Base-by-base conservation (phyloP, 2,329 filamentous ascomycete species). In the Aspergillus sp. region DNA sequence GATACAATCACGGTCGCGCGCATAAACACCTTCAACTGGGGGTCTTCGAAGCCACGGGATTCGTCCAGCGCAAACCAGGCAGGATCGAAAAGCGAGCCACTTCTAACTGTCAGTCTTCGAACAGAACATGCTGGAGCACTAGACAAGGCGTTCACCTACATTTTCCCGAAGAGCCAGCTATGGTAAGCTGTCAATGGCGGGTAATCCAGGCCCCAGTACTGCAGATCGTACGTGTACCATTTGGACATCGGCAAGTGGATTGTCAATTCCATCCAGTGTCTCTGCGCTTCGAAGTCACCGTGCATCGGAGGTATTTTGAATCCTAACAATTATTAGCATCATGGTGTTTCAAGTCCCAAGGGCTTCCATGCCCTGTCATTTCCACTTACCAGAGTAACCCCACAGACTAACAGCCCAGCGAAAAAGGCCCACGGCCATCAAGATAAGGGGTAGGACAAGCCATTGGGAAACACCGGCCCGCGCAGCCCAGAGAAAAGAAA, bases 221-320 rank as follows among this genome's bases (percentile, higher is more conserved):
- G 84, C 49, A 98, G 81, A 73, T 99, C 93, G 75, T 99, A 92
- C 72, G 96, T 96, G 77, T 99, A 99, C 95, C 96, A 99, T 75
- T 95, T 90, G 11, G 92, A 95, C 42, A 96, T 83, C 14, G 95
- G 95, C 2, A 99, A 82, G 60, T 96, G 87, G 9, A 87, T 90
- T 2, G 95, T 97, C 65, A 99, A 82, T 73, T 99, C 95, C 93
- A 99, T 96, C 95, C 95, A 99, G 77, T 99, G 95, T 68, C 95
- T 83, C 76, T 99, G 95, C 3, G 96, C 95, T 80, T 99, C 95
- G 78, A 96, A 99, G 77, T 99, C 95, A 65, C 95, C 95, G 72
- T 93, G 90, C 87, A 97, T 92, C 6, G 95, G 95, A 39, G 93
- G 93, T 61, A 85, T 86, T 60, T 89, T 81, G 70, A 89, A 90